Percentiles rank a stretch among this genome's conserved stretches.
These are phyloP conservation scores for Blastobotrys ciferrii DNA, from an alignment of 1,139 yeast species.

Conservation along the genomic window DNA sequence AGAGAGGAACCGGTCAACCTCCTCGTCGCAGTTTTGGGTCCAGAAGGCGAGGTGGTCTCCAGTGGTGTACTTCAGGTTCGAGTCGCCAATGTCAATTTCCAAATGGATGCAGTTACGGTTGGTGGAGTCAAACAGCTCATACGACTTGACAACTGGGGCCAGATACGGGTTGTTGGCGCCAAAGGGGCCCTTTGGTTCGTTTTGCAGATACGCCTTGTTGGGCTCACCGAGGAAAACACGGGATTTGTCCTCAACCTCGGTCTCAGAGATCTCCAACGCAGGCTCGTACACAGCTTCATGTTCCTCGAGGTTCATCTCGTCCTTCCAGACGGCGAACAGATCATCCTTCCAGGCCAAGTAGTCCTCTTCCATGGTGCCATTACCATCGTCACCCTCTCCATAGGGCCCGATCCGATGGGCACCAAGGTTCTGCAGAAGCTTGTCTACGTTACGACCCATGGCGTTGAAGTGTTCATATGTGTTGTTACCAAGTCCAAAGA, in stretches of 20 bases:
- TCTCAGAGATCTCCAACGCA: slow-evolving; percentile 48
- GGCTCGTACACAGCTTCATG: slow-evolving; percentile 79
- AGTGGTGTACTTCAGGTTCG: slow-evolving; percentile 81
- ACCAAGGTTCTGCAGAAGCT: slow-evolving; percentile 56
- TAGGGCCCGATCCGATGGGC: slow-evolving; percentile 68
- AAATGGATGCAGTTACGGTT: slow-evolving; percentile 84
- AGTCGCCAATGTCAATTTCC: slow-evolving; percentile 75
- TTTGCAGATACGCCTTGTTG: slow-evolving; percentile 56
- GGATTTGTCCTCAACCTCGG: slow-evolving; percentile 40
- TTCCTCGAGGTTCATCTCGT: slow-evolving; percentile 65
- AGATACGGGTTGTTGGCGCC: slow-evolving; percentile 80
- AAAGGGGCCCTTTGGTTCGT: slow-evolving; percentile 68
- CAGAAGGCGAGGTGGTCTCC: slow-evolving; percentile 96
- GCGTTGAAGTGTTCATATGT: slow-evolving; percentile 90
- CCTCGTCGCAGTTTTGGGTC: slow-evolving; percentile 85
- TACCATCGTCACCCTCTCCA: slow-evolving; percentile 95
- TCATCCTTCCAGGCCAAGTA: slow-evolving; percentile 88
- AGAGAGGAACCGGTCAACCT: slow-evolving; percentile 60
- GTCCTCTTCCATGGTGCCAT: slow-evolving; percentile 94
- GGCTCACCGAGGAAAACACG: slow-evolving; percentile 84
- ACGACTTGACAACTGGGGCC: slow-evolving; percentile 60
- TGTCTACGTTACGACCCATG: slow-evolving; percentile 62
- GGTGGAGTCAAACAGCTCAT: slow-evolving; percentile 66
- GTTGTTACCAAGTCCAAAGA: slow-evolving; percentile 90
- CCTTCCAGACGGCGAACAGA: slow-evolving; percentile 64